Evolutionary conservation across 1,139 yeast species (phyloP).

Genomic region (Magnusiomyces tetraspermus): DNA sequence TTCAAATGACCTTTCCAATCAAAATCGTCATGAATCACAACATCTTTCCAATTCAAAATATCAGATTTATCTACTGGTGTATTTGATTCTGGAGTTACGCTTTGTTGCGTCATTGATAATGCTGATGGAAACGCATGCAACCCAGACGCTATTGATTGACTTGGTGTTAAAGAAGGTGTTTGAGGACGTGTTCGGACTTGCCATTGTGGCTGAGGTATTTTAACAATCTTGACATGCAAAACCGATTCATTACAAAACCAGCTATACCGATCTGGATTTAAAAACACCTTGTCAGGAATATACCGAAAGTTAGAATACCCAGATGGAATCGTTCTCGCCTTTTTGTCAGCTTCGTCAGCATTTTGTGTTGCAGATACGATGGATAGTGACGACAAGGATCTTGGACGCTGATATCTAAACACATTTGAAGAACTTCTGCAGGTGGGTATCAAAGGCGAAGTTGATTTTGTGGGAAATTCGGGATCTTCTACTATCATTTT

Average conservation of each 20-base stretch:
- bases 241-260: not conserved
- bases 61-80: not conserved
- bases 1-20: not conserved
- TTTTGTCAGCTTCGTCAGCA: not conserved
- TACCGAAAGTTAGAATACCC: not conserved
- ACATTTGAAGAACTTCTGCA: not conserved
- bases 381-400: not conserved
- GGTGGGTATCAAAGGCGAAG: not conserved
- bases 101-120: not conserved
- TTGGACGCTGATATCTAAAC: not conserved
- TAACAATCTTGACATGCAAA: not conserved
- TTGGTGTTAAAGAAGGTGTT: not conserved
- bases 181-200: not conserved
- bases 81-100: not conserved
- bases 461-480: not conserved
- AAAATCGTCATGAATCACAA: not conserved
- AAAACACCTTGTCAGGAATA: not conserved
- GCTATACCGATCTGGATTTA: not conserved
- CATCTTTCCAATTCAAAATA: not conserved
- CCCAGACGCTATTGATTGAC: not conserved
- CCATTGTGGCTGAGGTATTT: not conserved
- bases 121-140: not conserved
- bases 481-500: not conserved
- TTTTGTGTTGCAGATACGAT: not conserved
- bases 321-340: not conserved